Percentiles rank a stretch among this genome's conserved stretches.
Conservation (phyloP, 345 rosid species). For the Brassica napus region DNA sequence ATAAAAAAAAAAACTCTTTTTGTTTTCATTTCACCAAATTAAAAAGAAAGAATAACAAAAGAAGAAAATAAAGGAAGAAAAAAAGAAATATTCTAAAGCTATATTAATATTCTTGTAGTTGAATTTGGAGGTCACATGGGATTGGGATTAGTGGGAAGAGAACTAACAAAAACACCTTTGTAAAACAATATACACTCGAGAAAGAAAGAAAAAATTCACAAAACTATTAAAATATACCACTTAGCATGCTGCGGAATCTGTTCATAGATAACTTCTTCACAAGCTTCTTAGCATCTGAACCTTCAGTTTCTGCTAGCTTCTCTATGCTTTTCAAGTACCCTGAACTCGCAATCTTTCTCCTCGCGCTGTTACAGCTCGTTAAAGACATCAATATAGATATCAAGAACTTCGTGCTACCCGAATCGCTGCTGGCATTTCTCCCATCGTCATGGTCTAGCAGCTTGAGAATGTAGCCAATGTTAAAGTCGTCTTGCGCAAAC, state of each 20-base stretch:
- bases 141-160: constrained; percentile 33
- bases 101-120: constrained; percentile 31
- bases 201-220: constrained; percentile 30
- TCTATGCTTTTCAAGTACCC: constrained; percentile 79
- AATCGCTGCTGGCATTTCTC: constrained; percentile 34
- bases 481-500: constrained; percentile 70
- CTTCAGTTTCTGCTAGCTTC: constrained; percentile 84
- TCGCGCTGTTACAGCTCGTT: constrained; percentile 67
- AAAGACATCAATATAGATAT: constrained; percentile 70
- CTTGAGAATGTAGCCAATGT: constrained; percentile 59
- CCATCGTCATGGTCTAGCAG: constrained; percentile 63
- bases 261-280: constrained; percentile 73
- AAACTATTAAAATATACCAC: constrained; percentile 43
- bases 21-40: constrained; percentile 32
- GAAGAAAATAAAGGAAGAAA: background rate
- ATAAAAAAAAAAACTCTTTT: constrained; percentile 17
- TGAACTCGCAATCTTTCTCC: constrained; percentile 75
- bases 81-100: constrained; percentile 34
- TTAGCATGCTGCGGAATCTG: constrained; percentile 66
- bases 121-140: constrained; percentile 40
- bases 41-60: constrained; percentile 25
- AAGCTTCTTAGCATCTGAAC: constrained; percentile 77
- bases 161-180: constrained; percentile 42
- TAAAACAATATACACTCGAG: constrained; percentile 40
- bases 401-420: constrained; percentile 59